These are phyloP conservation scores for Pyracantha coccinea DNA, from an alignment of 331 rosid genomes.

Conservation along the genomic window DNA sequence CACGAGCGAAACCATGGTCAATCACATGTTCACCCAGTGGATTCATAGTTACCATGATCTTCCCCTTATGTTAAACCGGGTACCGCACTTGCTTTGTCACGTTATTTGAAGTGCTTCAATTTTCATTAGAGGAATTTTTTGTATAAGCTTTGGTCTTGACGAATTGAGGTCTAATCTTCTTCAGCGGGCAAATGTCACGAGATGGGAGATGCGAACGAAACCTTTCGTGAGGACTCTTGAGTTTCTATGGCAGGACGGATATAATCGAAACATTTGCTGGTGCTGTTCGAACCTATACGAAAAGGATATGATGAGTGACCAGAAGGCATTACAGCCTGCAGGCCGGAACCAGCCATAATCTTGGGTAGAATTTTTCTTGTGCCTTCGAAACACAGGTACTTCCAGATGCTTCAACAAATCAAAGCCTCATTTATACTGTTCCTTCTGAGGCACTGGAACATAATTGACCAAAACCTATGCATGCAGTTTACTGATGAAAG, in stretches of 20 bases:
- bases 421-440: background rate
- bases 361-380: constrained; percentile 89
- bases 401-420: background rate
- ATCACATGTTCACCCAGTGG: constrained; percentile 98
- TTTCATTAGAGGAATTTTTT: background rate
- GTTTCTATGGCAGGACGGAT: constrained; percentile 98
- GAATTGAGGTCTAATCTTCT: constrained; percentile 12
- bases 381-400: constrained; percentile 87
- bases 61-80: constrained; percentile 92
- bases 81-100: constrained; percentile 6
- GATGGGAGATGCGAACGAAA: constrained; percentile 98
- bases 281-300: constrained; percentile 80
- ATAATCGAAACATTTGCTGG: constrained; percentile 94
- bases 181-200: constrained; percentile 93
- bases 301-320: constrained; percentile 97
- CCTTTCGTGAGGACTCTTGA: constrained; percentile 82
- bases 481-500: constrained; percentile 81
- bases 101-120: background rate
- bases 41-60: constrained; percentile 92
- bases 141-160: background rate
- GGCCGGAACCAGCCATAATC: constrained; percentile 97
- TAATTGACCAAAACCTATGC: constrained; percentile 18
- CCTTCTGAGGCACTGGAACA: background rate
- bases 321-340: constrained; percentile 61
- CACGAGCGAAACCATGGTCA: constrained; percentile 93